Evolutionary conservation across 345 rosid species (phyloP).

Genomic region (Salix exigua): DNA sequence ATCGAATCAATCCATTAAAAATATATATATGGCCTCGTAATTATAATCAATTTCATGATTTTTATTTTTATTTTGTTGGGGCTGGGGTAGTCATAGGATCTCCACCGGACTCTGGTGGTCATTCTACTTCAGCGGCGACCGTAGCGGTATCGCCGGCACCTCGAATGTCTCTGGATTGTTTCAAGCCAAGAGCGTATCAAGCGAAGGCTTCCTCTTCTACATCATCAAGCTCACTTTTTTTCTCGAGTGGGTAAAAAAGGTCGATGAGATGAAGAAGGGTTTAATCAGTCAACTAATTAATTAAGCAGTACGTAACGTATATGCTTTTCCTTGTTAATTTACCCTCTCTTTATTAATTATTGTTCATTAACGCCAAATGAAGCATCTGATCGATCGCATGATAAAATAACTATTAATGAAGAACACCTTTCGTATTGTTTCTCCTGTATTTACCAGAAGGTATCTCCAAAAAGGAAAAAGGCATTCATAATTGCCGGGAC

Average conservation of each 20-base stretch:
- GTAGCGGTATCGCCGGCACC: constrained; percentile 64
- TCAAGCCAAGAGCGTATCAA: constrained; percentile 58
- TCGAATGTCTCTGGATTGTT: constrained; percentile 69
- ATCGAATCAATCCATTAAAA: background rate
- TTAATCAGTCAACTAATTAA: background rate
- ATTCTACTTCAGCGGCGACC: constrained; percentile 56
- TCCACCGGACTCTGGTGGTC: constrained; percentile 53
- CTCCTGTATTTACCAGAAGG: background rate
- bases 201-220: constrained; percentile 47
- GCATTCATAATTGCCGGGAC: background rate
- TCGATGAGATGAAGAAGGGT: background rate
- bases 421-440: background rate
- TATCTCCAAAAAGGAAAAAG: background rate
- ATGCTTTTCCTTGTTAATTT: background rate
- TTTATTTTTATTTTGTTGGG: background rate
- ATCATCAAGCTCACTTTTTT: constrained; percentile 65
- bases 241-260: constrained; percentile 47
- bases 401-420: background rate
- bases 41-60: too few species aligned
- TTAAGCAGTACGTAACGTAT: constrained; percentile 5
- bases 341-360: background rate
- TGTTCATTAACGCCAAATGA: constrained; percentile 10
- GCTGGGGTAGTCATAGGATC: constrained; percentile 35
- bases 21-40: too few species aligned
- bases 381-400: background rate